Evolutionary conservation across 2,329 filamentous ascomycete species (phyloP), one percentile per base, ranked within the genome.

Genomic region (Sporothrix variecibatus): DNA sequence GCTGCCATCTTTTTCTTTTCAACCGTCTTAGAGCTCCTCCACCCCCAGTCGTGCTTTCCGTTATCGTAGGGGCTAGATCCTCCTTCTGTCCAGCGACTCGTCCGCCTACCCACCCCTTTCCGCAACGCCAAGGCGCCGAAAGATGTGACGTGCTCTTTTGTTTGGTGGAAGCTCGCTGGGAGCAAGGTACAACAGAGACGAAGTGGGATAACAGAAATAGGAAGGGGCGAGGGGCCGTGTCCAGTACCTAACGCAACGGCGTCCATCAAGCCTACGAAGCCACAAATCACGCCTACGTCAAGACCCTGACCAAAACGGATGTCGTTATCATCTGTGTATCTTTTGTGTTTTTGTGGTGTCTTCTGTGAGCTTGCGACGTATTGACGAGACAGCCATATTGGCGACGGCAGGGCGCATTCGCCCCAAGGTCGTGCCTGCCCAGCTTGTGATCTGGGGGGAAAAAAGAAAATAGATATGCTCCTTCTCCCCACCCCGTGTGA

Each of bases 51-150:
- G 69, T 71, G 69, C 53, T 23, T 23, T 62, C 71, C 49, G 71
- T 72, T 72, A 72, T 73, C 65, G 65, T 34, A 64, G 17, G 49
- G 49, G 17, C 67, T 23, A 70, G 31, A 34, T 31, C 69, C 38
- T n/a, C 49, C 69, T 28, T 17, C 69, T 53, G 56, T 43, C 40
- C 70, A 40, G 60, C 28, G 11, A 69, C 67, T 56, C 60, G 34
- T 20, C 23, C 51, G 23, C 46, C 62, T 23, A 38, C 51, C 72
- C 62, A 46, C 60, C 15, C 46, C 17, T n/a, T 73, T 69, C 31
- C 31, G 43, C 72, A 67, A 12, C 31, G 72, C 72, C 72, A 74
- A 74, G 72, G 20, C 67, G 20, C 72, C 68, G 46, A 67, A 17
- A 43, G 56, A 71, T 62, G 72, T 70, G 72, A 65, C 43, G 72